Evolutionary conservation across 2,329 filamentous ascomycete genomes (phyloP), one percentile per base, ranked within the genome.

Genomic region (Trichophyton verrucosum): DNA sequence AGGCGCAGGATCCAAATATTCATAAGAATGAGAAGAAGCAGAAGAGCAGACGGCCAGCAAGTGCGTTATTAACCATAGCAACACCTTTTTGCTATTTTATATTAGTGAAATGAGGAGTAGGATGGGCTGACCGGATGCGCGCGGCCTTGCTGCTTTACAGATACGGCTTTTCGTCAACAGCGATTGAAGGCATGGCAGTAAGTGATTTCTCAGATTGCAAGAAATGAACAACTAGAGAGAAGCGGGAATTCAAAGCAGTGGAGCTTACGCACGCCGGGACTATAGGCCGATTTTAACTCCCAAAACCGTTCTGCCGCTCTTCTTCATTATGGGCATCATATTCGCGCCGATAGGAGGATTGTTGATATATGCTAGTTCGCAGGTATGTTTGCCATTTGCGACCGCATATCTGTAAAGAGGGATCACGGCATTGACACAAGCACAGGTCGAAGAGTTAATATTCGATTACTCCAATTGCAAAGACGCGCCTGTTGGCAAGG

Each of bases 141-240:
- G 55, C 55, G 55, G 17, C 42, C 11, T 20, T 55, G 27, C 11
- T 57, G 51, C 11, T 55, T 49, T 56, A 61, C 70, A 95, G 90
- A 97, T 78, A 97, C 92, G 62, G 94, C 94, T 9, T 99, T 97
- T 73, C 84, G 94, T 69, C 94, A 99, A 74, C 94, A 99, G 76
- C 86, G 94, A 72, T 78, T 99, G 75, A 96, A 97, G 78, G 94
- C 94, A 78, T 99, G 94, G 94, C 94, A 99, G 87, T 95, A 80
- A 76, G 90, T 83, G 47, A 55, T 60, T 53, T 66, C 58, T 27
- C 59, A 7, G 46, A 22, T 13, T 13, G 3, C 24, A 13, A 22
- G 13, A 1, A 22, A 3, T 4, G 22, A 22, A 49, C 20, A 22
- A 9, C 8, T 15, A 22, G 13, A 49, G 13, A 27, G 20, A 22